Percentiles rank a stretch among this genome's conserved stretches.
phyloP scores from a whole-genome alignment of 2,329 filamentous ascomycete genomes.

The Capronia epimyces region DNA sequence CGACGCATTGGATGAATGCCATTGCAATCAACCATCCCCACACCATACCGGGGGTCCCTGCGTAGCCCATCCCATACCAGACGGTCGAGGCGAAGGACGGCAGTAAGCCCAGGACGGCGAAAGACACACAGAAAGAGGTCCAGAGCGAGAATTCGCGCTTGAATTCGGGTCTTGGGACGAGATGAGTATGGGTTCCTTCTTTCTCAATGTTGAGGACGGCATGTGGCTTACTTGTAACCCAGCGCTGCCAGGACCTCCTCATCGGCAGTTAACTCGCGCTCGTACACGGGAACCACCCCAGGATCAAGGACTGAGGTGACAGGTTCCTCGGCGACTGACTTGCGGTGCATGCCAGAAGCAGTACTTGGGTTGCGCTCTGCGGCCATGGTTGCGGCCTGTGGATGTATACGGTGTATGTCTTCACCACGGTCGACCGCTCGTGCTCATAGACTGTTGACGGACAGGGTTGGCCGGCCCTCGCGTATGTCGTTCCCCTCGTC shows the following conservation, averaged over 20 bases:
- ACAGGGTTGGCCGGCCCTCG: neutral
- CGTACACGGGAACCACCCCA: constrained; percentile 47
- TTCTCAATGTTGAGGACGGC: constrained; percentile 31
- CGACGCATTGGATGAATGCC: constrained; percentile 65
- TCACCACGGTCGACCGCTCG: neutral
- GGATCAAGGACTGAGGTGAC: constrained; percentile 50
- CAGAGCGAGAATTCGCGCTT: constrained; percentile 68
- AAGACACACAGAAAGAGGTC: constrained; percentile 69
- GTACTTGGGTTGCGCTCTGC: constrained; percentile 19
- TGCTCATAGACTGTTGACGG: constrained; percentile 6
- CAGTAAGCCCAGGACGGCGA: constrained; percentile 65
- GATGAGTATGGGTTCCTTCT: constrained; percentile 1
- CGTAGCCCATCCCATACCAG: constrained; percentile 62
- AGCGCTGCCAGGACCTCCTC: constrained; percentile 58
- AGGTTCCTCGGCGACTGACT: constrained; percentile 44
- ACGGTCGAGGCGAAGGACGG: constrained; percentile 68
- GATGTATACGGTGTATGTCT: neutral
- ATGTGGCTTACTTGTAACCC: constrained; percentile 49
- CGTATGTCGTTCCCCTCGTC: neutral
- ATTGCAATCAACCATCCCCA: constrained; percentile 73
- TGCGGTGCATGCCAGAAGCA: constrained; percentile 25
- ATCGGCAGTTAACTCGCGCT: constrained; percentile 47
- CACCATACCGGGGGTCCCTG: constrained; percentile 58
- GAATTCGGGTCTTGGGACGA: constrained; percentile 54
- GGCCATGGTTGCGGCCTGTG: constrained; percentile 13